These are phyloP conservation scores for Pouteria glomerata DNA, from an alignment of 148 eudicot species.

Conservation along the genomic window DNA sequence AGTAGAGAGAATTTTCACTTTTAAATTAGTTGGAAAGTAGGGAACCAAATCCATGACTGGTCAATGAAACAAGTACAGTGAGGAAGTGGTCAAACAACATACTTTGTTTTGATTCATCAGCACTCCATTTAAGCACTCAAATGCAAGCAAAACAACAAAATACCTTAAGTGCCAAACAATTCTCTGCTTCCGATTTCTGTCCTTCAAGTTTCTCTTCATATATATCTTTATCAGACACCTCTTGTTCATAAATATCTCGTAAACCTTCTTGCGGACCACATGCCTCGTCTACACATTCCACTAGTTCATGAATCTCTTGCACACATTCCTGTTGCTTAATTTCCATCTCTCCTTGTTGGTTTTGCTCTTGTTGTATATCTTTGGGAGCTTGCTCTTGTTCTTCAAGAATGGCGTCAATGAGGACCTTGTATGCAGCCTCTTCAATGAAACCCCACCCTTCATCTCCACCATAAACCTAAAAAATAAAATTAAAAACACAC, in stretches of 20 bases:
- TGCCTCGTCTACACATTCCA: neutral
- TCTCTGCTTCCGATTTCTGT: neutral
- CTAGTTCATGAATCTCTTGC: neutral
- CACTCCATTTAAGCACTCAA: too few relatives aligned
- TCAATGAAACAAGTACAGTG: too few relatives aligned
- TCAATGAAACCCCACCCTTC: neutral
- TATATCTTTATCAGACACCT: neutral
- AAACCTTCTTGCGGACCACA: neutral
- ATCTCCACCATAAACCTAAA: neutral
- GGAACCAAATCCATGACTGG: too few relatives aligned
- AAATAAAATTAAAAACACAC: too few relatives aligned
- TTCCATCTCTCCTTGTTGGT: too few relatives aligned
- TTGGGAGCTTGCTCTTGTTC: neutral
- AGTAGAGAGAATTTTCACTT: too few relatives aligned
- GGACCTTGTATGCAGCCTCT: neutral
- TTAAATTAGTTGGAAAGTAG: too few relatives aligned
- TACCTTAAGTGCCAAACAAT: neutral
- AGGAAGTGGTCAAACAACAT: too few relatives aligned
- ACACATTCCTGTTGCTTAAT: neutral
- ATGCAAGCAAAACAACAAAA: neutral
- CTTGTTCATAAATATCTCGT: neutral
- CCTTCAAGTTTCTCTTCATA: neutral
- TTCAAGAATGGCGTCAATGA: neutral
- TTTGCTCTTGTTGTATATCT: too few relatives aligned
- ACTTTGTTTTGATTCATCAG: too few relatives aligned